Evolutionary conservation across 176 grass and related monocot genomes (phyloP).

Genomic region (Lolium multiflorum): DNA sequence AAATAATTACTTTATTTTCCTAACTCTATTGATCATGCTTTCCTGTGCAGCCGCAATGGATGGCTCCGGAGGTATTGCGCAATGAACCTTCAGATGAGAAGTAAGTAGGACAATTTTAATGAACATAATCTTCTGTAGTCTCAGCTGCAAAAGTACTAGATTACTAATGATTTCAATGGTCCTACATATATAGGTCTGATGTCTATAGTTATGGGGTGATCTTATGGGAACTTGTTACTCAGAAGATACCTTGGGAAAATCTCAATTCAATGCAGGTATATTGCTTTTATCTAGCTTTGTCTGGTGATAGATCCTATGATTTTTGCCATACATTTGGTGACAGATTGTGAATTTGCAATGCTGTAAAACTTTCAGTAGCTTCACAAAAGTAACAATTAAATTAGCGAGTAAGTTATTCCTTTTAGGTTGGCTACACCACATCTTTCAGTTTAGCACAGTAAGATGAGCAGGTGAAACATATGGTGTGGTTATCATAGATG

Average conservation of each 20-base stretch:
- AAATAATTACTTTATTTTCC: conserved; percentile 29
- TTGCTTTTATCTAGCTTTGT: conserved; percentile 23
- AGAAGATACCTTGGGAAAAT: conserved; percentile 99
- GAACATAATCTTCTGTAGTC: conserved; percentile 10
- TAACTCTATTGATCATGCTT: conserved; percentile 36
- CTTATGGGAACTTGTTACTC: conserved; percentile 96
- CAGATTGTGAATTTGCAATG: background rate
- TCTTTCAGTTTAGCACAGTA: conserved; percentile 15
- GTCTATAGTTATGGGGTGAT: conserved; percentile 98
- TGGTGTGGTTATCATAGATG: background rate
- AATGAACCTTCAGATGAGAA: conserved; percentile 98
- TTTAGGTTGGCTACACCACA: background rate
- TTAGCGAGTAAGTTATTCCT: background rate
- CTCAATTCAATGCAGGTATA: conserved; percentile 95
- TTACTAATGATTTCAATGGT: conserved; percentile 48
- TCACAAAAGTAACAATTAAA: background rate
- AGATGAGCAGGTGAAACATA: background rate
- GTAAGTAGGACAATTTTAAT: conserved; percentile 70
- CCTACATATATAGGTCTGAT: conserved; percentile 81
- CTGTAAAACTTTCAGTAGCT: conserved; percentile 25
- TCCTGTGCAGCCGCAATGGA: conserved; percentile 87
- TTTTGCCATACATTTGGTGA: conserved; percentile 12
- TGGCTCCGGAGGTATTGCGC: conserved; percentile 97
- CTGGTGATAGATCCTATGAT: background rate
- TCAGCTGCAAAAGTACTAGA: conserved; percentile 3